phyloP scores from a whole-genome alignment of 805 yeast species.

The Metschnikowia bowlesiae region DNA sequence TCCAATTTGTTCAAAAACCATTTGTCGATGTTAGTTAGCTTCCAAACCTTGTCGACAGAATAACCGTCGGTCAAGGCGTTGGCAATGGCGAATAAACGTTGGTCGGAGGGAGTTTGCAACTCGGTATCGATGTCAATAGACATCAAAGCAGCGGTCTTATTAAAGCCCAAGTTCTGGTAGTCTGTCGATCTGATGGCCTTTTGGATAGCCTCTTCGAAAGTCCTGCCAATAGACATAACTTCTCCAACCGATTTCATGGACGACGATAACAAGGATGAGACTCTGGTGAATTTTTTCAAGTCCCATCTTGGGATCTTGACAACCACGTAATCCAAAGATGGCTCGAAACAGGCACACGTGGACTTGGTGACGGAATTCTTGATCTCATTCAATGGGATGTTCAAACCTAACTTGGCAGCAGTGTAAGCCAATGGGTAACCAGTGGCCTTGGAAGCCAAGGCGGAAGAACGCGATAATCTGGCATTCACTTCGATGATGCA shows the following conservation, averaged over 20 bases:
- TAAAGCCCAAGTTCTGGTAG: conserved; percentile 93
- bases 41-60: conserved; percentile 88
- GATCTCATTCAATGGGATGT: conserved; percentile 86
- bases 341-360: conserved; percentile 96
- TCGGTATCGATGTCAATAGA: conserved; percentile 89
- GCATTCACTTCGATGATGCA: conserved; percentile 98
- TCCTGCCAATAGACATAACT: conserved; percentile 96
- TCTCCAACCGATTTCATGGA: conserved; percentile 99
- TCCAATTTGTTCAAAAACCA: conserved; percentile 92
- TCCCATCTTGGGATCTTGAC: conserved; percentile 99
- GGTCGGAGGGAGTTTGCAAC: conserved; percentile 95
- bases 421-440: conserved; percentile 98
- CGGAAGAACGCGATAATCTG: conserved; percentile 96
- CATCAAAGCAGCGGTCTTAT: conserved; percentile 77
- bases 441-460: conserved; percentile 97
- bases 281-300: conserved; percentile 90
- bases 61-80: conserved; percentile 88
- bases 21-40: conserved; percentile 84
- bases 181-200: conserved; percentile 96
- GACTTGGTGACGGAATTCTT: conserved; percentile 89
- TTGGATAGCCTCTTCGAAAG: conserved; percentile 96
- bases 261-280: conserved; percentile 79
- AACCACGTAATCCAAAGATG: conserved; percentile 93
- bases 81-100: conserved; percentile 93
- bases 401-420: conserved; percentile 94